Evolutionary conservation across 2,329 filamentous ascomycete species (phyloP).

Genomic region (Emmonsia crescens): DNA sequence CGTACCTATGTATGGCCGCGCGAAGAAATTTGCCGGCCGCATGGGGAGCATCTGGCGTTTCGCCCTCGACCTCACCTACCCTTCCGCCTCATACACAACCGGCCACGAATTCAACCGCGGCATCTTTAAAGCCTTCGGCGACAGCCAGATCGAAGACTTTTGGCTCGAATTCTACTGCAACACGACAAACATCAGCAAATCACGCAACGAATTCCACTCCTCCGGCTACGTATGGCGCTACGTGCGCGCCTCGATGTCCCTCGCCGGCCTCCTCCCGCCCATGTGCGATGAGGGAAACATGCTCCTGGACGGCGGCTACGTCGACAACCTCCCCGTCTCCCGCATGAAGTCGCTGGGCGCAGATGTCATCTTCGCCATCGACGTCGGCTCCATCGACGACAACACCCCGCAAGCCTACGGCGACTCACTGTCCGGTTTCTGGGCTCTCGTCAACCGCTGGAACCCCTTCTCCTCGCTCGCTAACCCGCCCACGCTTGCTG

Average conservation of each 20-base stretch:
- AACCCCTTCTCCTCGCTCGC: slow-evolving; percentile 83
- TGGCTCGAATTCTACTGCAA: slow-evolving; percentile 99
- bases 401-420: slow-evolving; percentile 86
- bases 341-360: slow-evolving; percentile 95
- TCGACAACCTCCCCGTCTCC: slow-evolving; percentile 91
- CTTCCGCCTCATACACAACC: slow-evolving; percentile 91
- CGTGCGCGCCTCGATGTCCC: slow-evolving; percentile 89
- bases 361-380: slow-evolving; percentile 88
- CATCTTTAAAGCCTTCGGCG: slow-evolving; percentile 96
- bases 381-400: slow-evolving; percentile 87
- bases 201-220: slow-evolving; percentile 81
- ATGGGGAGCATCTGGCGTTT: slow-evolving; percentile 99
- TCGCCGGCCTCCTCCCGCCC: slow-evolving; percentile 83
- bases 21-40: slow-evolving; percentile 95
- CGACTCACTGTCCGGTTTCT: slow-evolving; percentile 87
- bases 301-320: slow-evolving; percentile 90
- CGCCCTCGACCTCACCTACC: slow-evolving; percentile 88
- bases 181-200: slow-evolving; percentile 96
- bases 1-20: slow-evolving; percentile 90
- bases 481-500: slow-evolving; percentile 87
- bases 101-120: slow-evolving; percentile 98
- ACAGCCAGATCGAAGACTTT: slow-evolving; percentile 96
- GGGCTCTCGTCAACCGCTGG: slow-evolving; percentile 93
- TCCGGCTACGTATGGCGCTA: slow-evolving; percentile 97
- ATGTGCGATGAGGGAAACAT: slow-evolving; percentile 95